Base-by-base conservation (phyloP, 176 grass and related monocot species). In the Carex littledalei region DNA sequence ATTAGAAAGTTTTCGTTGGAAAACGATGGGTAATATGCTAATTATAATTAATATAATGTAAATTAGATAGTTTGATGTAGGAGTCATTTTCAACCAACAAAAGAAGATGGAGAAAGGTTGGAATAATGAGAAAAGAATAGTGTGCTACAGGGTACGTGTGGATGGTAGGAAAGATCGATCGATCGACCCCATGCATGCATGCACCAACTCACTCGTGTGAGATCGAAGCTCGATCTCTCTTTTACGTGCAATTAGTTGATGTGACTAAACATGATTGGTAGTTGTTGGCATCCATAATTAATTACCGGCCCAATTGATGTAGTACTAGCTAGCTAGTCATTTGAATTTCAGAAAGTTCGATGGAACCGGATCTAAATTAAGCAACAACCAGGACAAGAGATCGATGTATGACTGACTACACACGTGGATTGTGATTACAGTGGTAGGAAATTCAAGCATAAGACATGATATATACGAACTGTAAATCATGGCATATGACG, bases 161-260 rank as follows among this genome's bases (percentile, higher is more conserved):
- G 71, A 52, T 53, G 71, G 71, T 75, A 75, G 47, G 47, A 76
- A 29, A 67, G 43, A 74, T 60, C 2, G 47, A 53, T 17, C 14
- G 18, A 39, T 21, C 65, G 20, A 52, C 41, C 70, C 63, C 63
- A 67, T 67, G 29, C 34, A 37, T 68, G 31, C 41, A 75, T 53
- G 72, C 72, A 77, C 72, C 72, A 32, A 75, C 22, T 22, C 47
- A 29, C 72, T 77, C 72, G 49, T 77, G 72, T 47, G 72, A 54
- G 18, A 13, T 50, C 9, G 24, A 26, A 14, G 24, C 11, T 26
- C 2, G 45, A 49, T 49, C 45, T 9, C 9, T 77, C 49, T 54
- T 54, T 29, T 74, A 77, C 47, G 20, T 54, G 71, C 24, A 76
- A 20, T 15, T 15, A n/a, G 3, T 31, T 16, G 72, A 32, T 77